These are phyloP conservation scores for Globomyces sp. DNA, from an alignment of 371 early-diverging fungal species.

Conservation along the genomic window DNA sequence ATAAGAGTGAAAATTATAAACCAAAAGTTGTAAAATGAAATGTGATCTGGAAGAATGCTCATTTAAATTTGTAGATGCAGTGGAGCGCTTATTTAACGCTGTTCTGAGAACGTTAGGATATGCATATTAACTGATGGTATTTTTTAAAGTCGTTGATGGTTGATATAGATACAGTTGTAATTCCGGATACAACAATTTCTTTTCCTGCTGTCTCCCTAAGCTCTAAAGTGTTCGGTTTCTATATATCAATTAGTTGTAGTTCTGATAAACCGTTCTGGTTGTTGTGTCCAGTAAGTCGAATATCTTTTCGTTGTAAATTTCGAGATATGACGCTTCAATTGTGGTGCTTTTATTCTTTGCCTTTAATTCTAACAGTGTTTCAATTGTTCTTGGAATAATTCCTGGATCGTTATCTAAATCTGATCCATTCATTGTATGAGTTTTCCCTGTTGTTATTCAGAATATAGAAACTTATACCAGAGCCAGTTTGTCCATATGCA, in stretches of 20 bases:
- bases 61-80: constrained; percentile 93
- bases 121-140: constrained; percentile 16
- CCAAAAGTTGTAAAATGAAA: constrained; percentile 27
- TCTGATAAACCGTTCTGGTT: constrained; percentile 9
- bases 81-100: constrained; percentile 60
- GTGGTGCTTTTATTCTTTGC: constrained; percentile 14
- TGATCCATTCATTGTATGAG: constrained; percentile 59
- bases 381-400: constrained; percentile 40
- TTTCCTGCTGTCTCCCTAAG: constrained; percentile 21
- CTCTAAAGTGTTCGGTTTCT: constrained; percentile 1
- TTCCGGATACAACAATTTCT: constrained; percentile 20
- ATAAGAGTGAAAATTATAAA: too few relatives aligned
- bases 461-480: constrained; percentile 30
- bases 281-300: constrained; percentile 25
- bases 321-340: constrained; percentile 44
- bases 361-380: constrained; percentile 29
- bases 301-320: constrained; percentile 62
- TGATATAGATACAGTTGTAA: neutral
- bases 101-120: neutral
- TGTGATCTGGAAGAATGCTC: constrained; percentile 90
- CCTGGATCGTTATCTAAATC: constrained; percentile 20
- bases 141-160: constrained; percentile 15
- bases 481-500: constrained; percentile 62
- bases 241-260: neutral
- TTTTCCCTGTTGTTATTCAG: constrained; percentile 35